Percentiles rank a stretch among this genome's conserved stretches.
Conservation (phyloP, 1,284 basidiomycete species). For the Cutaneotrichosporon arboriforme region DNA sequence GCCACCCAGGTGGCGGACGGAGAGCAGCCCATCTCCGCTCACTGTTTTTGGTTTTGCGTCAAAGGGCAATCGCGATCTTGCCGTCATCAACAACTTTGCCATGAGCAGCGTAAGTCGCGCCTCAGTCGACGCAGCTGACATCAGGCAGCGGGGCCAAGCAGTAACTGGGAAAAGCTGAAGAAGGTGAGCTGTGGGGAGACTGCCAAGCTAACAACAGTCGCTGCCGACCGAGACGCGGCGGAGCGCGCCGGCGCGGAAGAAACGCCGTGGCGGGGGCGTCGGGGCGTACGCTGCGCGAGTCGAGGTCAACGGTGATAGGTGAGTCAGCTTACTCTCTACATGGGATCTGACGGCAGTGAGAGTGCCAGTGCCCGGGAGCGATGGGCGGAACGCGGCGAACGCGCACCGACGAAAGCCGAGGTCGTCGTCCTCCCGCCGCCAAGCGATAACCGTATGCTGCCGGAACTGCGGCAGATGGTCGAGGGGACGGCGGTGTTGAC, state of each 20-base stretch:
- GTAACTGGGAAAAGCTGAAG: constrained; percentile 40
- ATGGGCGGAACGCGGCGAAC: background rate
- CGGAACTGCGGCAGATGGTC: constrained; percentile 42
- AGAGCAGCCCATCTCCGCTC: background rate
- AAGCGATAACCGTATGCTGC: constrained; percentile 25
- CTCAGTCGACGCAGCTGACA: background rate
- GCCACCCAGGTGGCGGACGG: too few relatives aligned
- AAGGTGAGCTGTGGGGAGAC: constrained; percentile 14
- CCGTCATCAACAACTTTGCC: background rate
- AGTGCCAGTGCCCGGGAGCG: background rate
- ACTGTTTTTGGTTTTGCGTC: background rate
- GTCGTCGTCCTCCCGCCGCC: constrained; percentile 26
- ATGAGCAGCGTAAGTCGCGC: constrained; percentile 6
- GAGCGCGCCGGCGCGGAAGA: background rate
- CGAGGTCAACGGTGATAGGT: background rate
- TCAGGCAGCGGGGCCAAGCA: constrained; percentile 17
- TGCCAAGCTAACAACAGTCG: background rate
- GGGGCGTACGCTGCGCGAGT: background rate
- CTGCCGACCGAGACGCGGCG: constrained; percentile 5
- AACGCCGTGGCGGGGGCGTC: background rate
- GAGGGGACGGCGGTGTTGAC: constrained; percentile 31
- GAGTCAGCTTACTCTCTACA: too few relatives aligned
- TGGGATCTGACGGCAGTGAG: background rate
- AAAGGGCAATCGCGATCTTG: too few relatives aligned
- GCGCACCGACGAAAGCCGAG: background rate